Evolutionary conservation across 768 basidiomycete species (phyloP).

Genomic region (Coprinopsis sp.): DNA sequence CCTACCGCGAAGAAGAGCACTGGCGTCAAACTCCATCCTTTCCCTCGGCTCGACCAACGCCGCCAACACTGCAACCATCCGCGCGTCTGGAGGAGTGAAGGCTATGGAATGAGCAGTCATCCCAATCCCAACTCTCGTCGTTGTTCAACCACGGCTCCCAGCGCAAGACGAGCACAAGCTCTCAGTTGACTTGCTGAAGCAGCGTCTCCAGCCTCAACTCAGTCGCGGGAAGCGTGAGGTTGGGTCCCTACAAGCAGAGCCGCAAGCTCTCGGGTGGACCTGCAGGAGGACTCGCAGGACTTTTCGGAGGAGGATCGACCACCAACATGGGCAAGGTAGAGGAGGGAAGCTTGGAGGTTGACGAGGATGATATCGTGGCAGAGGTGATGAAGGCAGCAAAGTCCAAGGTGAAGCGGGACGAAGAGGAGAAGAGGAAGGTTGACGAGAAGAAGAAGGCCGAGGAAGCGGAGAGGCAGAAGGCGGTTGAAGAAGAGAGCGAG

Average conservation of each 20-base stretch:
- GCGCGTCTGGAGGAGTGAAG: not conserved
- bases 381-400: too few relatives aligned
- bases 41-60: not conserved
- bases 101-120: not conserved
- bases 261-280: too few relatives aligned
- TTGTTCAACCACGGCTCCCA: too few relatives aligned
- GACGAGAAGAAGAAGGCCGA: not conserved
- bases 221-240: too few relatives aligned
- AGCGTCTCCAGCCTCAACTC: too few relatives aligned
- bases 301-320: too few relatives aligned
- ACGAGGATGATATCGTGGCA: too few relatives aligned
- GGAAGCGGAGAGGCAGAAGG: not conserved
- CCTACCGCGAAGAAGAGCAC: slow-evolving; percentile 22
- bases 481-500: not conserved
- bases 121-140: too few relatives aligned
- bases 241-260: slow-evolving; percentile 44
- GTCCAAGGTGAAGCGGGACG: not conserved
- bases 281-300: too few relatives aligned
- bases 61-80: not conserved
- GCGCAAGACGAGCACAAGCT: not conserved
- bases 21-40: not conserved
- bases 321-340: too few relatives aligned
- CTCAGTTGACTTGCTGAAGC: too few relatives aligned
- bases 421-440: not conserved
- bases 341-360: too few relatives aligned